These are phyloP conservation scores for Colletotrichum sidae DNA, from an alignment of 2,329 filamentous ascomycete species.

Conservation along the genomic window DNA sequence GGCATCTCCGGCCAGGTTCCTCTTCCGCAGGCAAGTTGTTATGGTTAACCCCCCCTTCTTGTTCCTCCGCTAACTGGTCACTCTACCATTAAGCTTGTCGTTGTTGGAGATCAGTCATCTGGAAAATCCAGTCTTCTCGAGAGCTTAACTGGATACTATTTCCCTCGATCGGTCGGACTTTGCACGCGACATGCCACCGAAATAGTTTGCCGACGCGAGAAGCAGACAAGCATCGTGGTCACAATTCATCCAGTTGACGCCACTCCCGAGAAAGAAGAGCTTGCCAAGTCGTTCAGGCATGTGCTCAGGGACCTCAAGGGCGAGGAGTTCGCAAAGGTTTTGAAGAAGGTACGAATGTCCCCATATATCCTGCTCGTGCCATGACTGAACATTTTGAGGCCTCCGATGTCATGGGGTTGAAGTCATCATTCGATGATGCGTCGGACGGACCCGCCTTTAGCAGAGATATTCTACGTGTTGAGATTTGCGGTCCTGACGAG, in stretches of 20 bases:
- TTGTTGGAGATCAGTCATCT: constrained; percentile 86
- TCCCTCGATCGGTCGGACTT: constrained; percentile 56
- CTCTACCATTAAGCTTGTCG: constrained; percentile 72
- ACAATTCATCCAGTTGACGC: constrained; percentile 53
- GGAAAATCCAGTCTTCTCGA: constrained; percentile 89
- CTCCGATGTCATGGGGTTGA: constrained; percentile 23
- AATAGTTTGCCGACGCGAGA: constrained; percentile 56
- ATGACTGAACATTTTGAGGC: constrained; percentile 7
- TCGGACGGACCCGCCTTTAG: constrained; percentile 29
- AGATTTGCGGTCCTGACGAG: constrained; percentile 39
- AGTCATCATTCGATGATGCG: not conserved
- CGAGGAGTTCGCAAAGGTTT: constrained; percentile 18
- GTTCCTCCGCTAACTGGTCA: constrained; percentile 36
- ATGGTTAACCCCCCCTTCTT: constrained; percentile 29
- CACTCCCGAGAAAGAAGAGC: not conserved
- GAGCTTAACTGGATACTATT: constrained; percentile 64
- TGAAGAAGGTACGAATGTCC: constrained; percentile 43
- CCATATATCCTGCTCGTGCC: constrained; percentile 44
- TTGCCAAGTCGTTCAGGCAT: constrained; percentile 70
- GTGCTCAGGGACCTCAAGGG: constrained; percentile 81
- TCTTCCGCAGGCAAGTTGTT: constrained; percentile 20
- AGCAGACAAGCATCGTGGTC: constrained; percentile 48
- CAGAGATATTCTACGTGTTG: constrained; percentile 39
- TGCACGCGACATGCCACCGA: constrained; percentile 63
- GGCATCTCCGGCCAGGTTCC: constrained; percentile 50